A percentile compares a stretch with the other conserved stretches of the same genome.
Conservation (phyloP, 2,329 filamentous ascomycete species). For the Pochonia chlamydosporia region DNA sequence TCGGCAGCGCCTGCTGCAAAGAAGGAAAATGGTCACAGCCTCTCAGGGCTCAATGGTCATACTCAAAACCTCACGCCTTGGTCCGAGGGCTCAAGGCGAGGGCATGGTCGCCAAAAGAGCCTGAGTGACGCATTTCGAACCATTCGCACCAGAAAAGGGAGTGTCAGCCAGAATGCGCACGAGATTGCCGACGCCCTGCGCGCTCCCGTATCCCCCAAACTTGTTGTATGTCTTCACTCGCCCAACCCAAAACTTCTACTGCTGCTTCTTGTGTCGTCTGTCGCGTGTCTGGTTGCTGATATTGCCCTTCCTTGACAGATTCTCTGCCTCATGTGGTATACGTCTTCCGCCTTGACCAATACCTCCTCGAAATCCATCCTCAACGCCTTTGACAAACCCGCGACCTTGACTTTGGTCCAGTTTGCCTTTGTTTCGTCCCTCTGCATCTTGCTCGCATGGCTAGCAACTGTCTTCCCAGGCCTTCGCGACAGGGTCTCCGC, state of each 20-base stretch:
- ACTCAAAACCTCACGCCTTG: conserved; percentile 11
- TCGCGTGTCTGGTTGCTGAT: conserved; percentile 18
- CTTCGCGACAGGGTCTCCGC: conserved; percentile 69
- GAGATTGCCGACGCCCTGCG: conserved; percentile 88
- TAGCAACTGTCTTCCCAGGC: conserved; percentile 66
- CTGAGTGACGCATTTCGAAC: conserved; percentile 81
- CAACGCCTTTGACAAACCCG: conserved; percentile 82
- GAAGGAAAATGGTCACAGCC: conserved; percentile 3
- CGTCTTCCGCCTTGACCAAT: conserved; percentile 91
- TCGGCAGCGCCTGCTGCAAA: background rate
- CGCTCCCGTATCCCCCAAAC: conserved; percentile 80
- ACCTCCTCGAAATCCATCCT: conserved; percentile 97
- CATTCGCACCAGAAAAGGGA: conserved; percentile 74
- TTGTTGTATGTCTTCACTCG: conserved; percentile 60
- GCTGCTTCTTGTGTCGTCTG: background rate
- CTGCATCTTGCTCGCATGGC: conserved; percentile 73
- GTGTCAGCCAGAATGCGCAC: conserved; percentile 86
- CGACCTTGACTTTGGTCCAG: conserved; percentile 87
- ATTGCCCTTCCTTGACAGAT: conserved; percentile 43
- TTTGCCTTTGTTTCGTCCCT: conserved; percentile 88
- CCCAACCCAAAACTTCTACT: conserved; percentile 1
- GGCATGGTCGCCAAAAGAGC: conserved; percentile 75
- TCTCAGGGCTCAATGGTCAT: background rate
- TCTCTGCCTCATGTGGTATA: conserved; percentile 88
- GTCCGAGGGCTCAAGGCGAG: conserved; percentile 26